These are phyloP conservation scores for Panaeolus cyanescens DNA, from an alignment of 768 basidiomycete genomes.

Conservation along the genomic window DNA sequence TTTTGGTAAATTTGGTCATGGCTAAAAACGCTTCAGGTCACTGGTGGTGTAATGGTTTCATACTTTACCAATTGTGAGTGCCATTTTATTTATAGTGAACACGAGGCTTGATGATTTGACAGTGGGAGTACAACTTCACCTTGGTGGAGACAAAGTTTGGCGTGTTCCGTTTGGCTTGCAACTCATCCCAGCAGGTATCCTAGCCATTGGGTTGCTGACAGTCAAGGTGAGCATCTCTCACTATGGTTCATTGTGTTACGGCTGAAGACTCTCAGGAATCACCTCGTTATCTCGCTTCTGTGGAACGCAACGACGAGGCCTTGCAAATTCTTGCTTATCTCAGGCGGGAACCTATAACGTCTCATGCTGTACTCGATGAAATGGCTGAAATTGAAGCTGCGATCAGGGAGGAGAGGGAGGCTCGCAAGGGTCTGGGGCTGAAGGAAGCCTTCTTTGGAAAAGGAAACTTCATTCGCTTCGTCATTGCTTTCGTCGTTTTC, in stretches of 20 bases:
- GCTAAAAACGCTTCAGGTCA: constrained; percentile 40
- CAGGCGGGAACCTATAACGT: constrained; percentile 44
- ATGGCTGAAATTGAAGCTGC: constrained; percentile 83
- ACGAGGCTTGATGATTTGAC: background rate
- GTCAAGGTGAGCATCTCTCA: too few species aligned
- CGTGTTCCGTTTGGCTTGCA: constrained; percentile 75
- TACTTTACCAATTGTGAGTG: constrained; percentile 77
- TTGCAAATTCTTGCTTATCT: constrained; percentile 64
- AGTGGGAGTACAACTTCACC: constrained; percentile 65
- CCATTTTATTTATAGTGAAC: constrained; percentile 1
- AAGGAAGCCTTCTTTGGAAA: constrained; percentile 78
- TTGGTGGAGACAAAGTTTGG: constrained; percentile 58
- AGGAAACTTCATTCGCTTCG: constrained; percentile 81
- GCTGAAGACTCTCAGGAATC: constrained; percentile 67
- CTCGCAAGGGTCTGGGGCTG: constrained; percentile 61
- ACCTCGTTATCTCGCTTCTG: constrained; percentile 74
- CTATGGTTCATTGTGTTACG: background rate
- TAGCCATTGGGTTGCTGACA: constrained; percentile 67
- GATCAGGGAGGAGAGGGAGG: constrained; percentile 69
- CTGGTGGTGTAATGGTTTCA: constrained; percentile 82
- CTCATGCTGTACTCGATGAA: constrained; percentile 52
- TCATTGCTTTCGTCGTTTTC: constrained; percentile 84
- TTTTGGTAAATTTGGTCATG: background rate
- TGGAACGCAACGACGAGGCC: constrained; percentile 56
- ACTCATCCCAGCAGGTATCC: constrained; percentile 72